Conservation (phyloP, 2,329 filamentous ascomycete genomes). For the Clathrospora elynae region DNA sequence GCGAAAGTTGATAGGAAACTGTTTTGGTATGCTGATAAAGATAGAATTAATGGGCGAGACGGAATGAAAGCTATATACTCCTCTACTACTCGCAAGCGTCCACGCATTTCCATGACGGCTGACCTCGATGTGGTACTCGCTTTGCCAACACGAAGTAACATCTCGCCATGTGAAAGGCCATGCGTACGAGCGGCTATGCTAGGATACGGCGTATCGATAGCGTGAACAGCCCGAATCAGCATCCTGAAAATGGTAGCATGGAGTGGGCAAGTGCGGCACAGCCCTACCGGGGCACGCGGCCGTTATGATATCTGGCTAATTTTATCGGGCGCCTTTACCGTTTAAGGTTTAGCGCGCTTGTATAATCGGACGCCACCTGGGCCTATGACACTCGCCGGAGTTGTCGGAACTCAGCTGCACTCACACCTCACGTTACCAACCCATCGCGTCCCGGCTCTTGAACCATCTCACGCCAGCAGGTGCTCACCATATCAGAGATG, state of each 20-base stretch:
- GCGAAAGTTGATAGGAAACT: constrained; percentile 39
- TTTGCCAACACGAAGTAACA: constrained; percentile 37
- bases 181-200: constrained; percentile 32
- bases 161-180: constrained; percentile 24
- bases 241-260: constrained; percentile 24
- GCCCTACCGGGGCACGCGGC: constrained; percentile 25
- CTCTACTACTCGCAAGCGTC: constrained; percentile 14
- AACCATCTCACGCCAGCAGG: constrained; percentile 14
- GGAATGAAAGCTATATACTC: constrained; percentile 36
- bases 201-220: constrained; percentile 45
- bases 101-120: constrained; percentile 30
- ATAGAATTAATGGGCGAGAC: constrained; percentile 18
- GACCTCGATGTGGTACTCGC: constrained; percentile 31
- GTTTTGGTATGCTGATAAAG: constrained; percentile 31
- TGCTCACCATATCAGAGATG: constrained; percentile 15
- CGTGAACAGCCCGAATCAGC: constrained; percentile 25
- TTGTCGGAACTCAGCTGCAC: constrained; percentile 7
- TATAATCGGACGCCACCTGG: constrained; percentile 3
- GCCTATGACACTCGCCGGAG: constrained; percentile 4
- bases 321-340: constrained; percentile 13
- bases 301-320: constrained; percentile 19
- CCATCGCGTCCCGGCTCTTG: constrained; percentile 20
- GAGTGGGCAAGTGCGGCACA: constrained; percentile 19
- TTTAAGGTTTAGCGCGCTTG: constrained; percentile 12
- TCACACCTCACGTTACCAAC: constrained; percentile 21